phyloP scores from a whole-genome alignment of 805 yeast species.

The Candida xiaguanensis region DNA sequence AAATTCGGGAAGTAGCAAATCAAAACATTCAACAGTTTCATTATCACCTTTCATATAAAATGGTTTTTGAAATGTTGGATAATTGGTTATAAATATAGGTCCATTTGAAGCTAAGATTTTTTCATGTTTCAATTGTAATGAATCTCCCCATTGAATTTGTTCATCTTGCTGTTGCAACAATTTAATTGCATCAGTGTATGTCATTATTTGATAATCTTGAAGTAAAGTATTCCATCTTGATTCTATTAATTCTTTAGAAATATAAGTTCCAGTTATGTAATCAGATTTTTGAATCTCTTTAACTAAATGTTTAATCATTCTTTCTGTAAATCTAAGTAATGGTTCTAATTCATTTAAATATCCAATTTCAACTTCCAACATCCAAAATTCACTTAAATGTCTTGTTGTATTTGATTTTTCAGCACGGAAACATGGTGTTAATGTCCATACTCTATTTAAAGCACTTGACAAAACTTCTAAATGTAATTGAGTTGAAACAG shows the following conservation, averaged over 20 bases:
- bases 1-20: conserved; percentile 80
- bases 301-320: conserved; percentile 56
- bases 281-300: conserved; percentile 20
- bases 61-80: conserved; percentile 77
- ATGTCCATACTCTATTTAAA: conserved; percentile 77
- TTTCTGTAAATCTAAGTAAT: conserved; percentile 63
- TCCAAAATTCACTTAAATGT: conserved; percentile 94
- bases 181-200: conserved; percentile 73
- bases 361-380: conserved; percentile 89
- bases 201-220: conserved; percentile 61
- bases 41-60: conserved; percentile 74
- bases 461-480: conserved; percentile 77
- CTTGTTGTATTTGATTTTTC: conserved; percentile 88
- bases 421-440: conserved; percentile 92
- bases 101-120: conserved; percentile 78
- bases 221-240: conserved; percentile 61
- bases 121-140: conserved; percentile 81
- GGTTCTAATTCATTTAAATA: conserved; percentile 57
- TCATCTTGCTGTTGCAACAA: conserved; percentile 26
- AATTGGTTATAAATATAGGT: conserved; percentile 88
- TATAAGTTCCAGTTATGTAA: conserved; percentile 17
- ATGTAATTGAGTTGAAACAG: conserved; percentile 92
- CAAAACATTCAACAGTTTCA: conserved; percentile 84
- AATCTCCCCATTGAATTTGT: conserved; percentile 59
- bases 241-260: conserved; percentile 24